Evolutionary conservation across 805 yeast species (phyloP).

Genomic region (Hemisphaericaspora nanyangensis): DNA sequence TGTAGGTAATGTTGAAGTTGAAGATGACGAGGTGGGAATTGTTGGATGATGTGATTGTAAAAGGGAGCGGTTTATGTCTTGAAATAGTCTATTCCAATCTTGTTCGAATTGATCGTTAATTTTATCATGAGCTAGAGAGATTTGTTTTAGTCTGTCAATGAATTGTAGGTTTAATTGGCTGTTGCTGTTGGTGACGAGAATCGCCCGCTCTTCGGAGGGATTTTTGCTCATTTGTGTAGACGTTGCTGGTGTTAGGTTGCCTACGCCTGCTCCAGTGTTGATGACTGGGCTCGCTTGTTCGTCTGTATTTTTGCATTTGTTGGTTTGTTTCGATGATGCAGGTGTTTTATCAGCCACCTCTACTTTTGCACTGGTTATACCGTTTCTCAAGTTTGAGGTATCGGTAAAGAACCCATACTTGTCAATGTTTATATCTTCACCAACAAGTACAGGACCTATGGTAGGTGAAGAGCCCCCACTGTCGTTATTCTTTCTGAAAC

Average conservation of each 20-base stretch:
- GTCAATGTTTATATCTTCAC: constrained; percentile 28
- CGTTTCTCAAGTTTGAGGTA: constrained; percentile 6
- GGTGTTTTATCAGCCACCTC: no score
- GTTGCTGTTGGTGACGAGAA: constrained; percentile 2
- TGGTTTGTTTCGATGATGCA: no score
- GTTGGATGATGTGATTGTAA: not conserved
- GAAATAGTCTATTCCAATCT: constrained; percentile 46
- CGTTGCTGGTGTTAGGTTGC: no score
- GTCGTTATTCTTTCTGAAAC: no score
- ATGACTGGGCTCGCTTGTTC: no score
- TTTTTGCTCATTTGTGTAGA: no score
- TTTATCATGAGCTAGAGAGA: constrained; percentile 44
- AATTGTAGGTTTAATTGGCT: constrained; percentile 4
- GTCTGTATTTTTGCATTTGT: no score
- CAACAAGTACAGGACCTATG: not conserved
- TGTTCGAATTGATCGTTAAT: constrained; percentile 32
- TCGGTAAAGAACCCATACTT: constrained; percentile 46
- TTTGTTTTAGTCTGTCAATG: constrained; percentile 28
- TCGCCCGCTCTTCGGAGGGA: not conserved
- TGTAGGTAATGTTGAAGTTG: not conserved
- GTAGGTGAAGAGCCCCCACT: not conserved
- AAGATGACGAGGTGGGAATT: not conserved
- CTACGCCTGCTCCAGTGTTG: no score
- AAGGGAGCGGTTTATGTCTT: constrained; percentile 14
- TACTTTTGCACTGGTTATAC: no score